Evolutionary conservation across 2,329 filamentous ascomycete genomes (phyloP), one percentile per base, ranked within the genome.

Genomic region (Penicillium brasilianum): DNA sequence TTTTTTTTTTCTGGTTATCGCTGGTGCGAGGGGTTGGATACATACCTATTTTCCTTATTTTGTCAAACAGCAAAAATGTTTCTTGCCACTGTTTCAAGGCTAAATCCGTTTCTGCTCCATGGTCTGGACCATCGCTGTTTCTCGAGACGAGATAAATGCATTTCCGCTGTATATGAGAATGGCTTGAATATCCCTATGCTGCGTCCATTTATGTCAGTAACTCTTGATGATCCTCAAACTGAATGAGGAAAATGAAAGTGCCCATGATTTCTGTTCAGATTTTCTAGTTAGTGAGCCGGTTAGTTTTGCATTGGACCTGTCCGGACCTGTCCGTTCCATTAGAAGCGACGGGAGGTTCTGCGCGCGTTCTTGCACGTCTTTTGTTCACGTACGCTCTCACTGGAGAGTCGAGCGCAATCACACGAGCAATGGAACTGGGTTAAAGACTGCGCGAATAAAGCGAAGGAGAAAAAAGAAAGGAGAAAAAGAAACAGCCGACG

Each of bases 131-230:
- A 63, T 61, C 55, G 66, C 55, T 66, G 54, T 55, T 61, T 59
- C 60, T 61, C 62, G 61, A 63, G 64, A 68, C 62, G 64, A 67
- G 58, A 69, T 70, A 71, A 71, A 71, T 74, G 62, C 71, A 66
- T 67, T 68, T 52, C 60, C 64, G 64, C 70, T 72, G 69, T 72
- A 69, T 58, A 72, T 71, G 71, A 71, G 66, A 67, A 67, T 63
- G 63, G 71, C 69, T 64, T 59, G 60, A 62, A 66, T 61, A 61
- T 59, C 55, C 55, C 62, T 46, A 49, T 51, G 51, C 60, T 55
- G 59, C 61, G 13, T 59, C 44, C 43, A 39, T 39, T 39, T 44
- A 28, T 61, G 59, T 13, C 55, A 64, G 55, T 51, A 55, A 61
- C 50, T 18, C 41, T 58, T 61, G 60, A 53, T 49, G 34, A 54